A percentile compares a stretch with the other conserved stretches of the same genome.
phyloP scores from a whole-genome alignment of 169 alveolate species.

The Eimeria sp. region DNA sequence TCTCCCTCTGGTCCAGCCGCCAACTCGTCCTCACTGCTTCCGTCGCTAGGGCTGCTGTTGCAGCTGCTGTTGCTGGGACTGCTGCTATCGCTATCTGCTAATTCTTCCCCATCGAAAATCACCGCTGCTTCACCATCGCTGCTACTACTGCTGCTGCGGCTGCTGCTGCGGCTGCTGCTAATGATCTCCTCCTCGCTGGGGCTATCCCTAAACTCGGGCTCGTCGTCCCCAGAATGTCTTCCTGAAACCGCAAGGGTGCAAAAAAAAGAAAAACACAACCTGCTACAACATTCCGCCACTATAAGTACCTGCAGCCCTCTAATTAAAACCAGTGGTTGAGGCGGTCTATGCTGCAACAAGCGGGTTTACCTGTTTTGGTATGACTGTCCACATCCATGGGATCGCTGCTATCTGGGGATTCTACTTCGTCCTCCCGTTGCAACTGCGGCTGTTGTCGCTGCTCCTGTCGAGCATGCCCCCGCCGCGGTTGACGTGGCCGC shows the following conservation, averaged over 20 bases:
- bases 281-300: neutral
- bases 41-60: slow-evolving; percentile 50
- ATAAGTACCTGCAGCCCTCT: neutral
- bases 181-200: slow-evolving; percentile 40
- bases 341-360: slow-evolving; percentile 30
- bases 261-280: neutral
- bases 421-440: slow-evolving; percentile 32
- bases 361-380: neutral
- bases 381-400: slow-evolving; percentile 56
- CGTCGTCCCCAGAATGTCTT: slow-evolving; percentile 24
- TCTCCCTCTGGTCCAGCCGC: neutral
- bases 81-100: slow-evolving; percentile 34
- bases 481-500: slow-evolving; percentile 30
- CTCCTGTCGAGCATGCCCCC: slow-evolving; percentile 8
- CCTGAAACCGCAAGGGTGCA: slow-evolving; percentile 7
- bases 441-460: slow-evolving; percentile 18
- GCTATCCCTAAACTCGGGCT: slow-evolving; percentile 15
- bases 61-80: slow-evolving; percentile 49
- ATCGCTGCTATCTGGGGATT: slow-evolving; percentile 24
- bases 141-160: slow-evolving; percentile 52
- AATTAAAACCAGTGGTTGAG: neutral
- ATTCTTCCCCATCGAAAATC: slow-evolving; percentile 8
- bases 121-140: slow-evolving; percentile 25
- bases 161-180: slow-evolving; percentile 66
- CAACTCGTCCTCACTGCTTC: slow-evolving; percentile 52